Evolutionary conservation across 345 rosid genomes (phyloP), one percentile per base, ranked within the genome.

Genomic region (Luvunga scandens): DNA sequence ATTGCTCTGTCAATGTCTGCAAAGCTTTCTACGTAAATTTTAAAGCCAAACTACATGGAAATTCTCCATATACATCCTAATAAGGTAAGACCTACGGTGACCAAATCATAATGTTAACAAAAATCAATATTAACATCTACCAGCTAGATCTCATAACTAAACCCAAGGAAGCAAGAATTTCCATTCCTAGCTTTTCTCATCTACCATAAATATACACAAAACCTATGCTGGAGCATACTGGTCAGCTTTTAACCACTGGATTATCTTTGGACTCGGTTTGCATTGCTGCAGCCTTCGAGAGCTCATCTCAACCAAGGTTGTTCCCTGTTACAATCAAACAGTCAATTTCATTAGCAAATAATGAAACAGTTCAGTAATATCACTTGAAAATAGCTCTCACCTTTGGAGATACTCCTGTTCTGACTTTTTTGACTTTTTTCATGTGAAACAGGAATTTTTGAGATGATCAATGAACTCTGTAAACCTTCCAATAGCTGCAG

Each of bases 401-500:
- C 91, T 87, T 83, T 87, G 38, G 81, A 75, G 18, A 72, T 79
- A 80, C 78, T 85, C 80, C 82, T 87, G 84, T 63, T 85, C 81
- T 81, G 87, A 82, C 73, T 87, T 86, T 81, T 93, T 73, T 87
- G 90, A 78, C 88, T 84, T 87, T 64, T 94, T 79, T 88, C 94
- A 77, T 89, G 93, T n/a, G 88, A 88, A 33, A 85, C 82, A 3
- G 97, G 99, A 66, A 88, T 87, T 86, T 94, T 94, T 10, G 93
- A 86, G 78, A 89, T 86, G 83, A 89, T 87, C 90, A 94, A 80
- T 22, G 99, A 94, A 78, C 96, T 90, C 83, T 97, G 98, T 36
- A 97, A 83, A 75, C 99, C 98, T 85, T 97, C 99, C 79, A 97
- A 86, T 67, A 97, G 88, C 99, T 97, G 88, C 56, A 61, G 42